Evolutionary conservation across 345 rosid species (phyloP).

Genomic region (Nasturtium officinale): DNA sequence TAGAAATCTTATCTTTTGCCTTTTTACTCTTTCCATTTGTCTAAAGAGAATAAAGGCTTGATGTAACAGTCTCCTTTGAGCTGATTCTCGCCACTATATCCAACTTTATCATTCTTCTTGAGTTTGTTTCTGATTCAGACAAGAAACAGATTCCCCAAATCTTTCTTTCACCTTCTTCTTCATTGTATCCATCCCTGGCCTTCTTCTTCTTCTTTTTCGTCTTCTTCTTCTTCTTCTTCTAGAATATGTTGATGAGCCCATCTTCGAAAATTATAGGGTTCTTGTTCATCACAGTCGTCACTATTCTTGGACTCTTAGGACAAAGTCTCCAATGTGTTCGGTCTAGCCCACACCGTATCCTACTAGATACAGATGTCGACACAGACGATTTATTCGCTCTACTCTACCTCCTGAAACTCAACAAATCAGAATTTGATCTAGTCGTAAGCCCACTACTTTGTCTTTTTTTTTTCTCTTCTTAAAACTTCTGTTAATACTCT

Average conservation of each 20-base stretch:
- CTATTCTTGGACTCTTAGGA: conserved; percentile 32
- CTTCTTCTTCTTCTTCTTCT: not conserved
- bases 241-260: conserved; percentile 28
- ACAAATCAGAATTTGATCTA: conserved; percentile 71
- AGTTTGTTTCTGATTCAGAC: not conserved
- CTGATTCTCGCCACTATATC: not conserved
- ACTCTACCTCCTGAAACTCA: conserved; percentile 79
- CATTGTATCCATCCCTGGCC: not conserved
- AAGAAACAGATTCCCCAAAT: conserved; percentile 9
- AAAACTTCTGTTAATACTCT: conserved; percentile 6
- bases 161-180: not conserved
- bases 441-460: conserved; percentile 49
- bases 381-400: conserved; percentile 90
- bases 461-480: not conserved
- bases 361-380: conserved; percentile 83
- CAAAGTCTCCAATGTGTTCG: conserved; percentile 14
- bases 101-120: not conserved
- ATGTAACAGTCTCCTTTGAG: conserved; percentile 22
- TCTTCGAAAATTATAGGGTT: conserved; percentile 27
- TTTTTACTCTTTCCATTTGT: not conserved
- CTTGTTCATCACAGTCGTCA: conserved; percentile 9
- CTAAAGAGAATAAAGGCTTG: not conserved
- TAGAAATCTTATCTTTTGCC: not conserved
- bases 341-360: conserved; percentile 56
- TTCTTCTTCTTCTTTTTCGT: too few species aligned